A percentile compares a stretch with the other conserved stretches of the same genome.
Conservation (phyloP, 331 rosid species). For the Acacia concinna region DNA sequence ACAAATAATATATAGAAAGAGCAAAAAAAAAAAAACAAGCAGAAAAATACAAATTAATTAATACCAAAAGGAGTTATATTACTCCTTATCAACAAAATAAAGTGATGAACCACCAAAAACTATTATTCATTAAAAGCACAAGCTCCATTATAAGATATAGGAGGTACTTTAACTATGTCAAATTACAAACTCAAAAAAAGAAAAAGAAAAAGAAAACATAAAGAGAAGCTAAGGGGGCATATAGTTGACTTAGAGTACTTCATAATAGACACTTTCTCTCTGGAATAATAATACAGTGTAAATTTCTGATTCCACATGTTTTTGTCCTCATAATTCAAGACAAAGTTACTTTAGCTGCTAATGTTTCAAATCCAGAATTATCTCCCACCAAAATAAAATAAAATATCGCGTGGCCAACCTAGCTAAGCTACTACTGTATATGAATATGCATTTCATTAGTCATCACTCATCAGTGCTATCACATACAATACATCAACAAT, state of each 20-base stretch:
- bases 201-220: too few relatives aligned
- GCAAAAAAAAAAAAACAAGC: background rate
- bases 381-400: background rate
- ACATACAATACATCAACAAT: background rate
- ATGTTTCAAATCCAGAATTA: background rate
- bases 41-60: background rate
- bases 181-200: too few relatives aligned
- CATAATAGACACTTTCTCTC: background rate
- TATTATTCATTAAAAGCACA: background rate
- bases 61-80: background rate
- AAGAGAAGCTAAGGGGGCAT: background rate
- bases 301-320: background rate
- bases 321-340: background rate
- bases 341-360: background rate
- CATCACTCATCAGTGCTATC: background rate
- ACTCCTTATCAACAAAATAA: background rate
- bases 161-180: background rate
- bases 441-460: background rate
- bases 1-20: too few relatives aligned
- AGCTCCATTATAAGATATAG: background rate
- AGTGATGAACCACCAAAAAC: background rate
- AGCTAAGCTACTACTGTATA: background rate
- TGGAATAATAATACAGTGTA: background rate
- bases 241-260: background rate
- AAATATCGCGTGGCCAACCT: too few relatives aligned